A percentile compares a stretch with the other conserved stretches of the same genome.
phyloP scores from a whole-genome alignment of 2,329 filamentous ascomycete species.

The Pestalotiopsis sp. region DNA sequence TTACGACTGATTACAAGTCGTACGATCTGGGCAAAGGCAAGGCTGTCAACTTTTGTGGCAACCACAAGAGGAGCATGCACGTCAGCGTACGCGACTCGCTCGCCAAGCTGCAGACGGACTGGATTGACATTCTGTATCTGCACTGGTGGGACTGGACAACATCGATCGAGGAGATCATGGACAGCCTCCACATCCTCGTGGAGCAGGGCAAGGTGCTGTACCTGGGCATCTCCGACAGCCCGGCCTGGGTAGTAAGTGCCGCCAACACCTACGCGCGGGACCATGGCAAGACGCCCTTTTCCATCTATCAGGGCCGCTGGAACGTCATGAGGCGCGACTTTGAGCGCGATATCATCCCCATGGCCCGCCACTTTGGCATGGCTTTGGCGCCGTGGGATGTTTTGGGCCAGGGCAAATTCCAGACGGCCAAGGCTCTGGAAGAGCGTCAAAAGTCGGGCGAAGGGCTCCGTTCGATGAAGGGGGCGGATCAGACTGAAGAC shows the following conservation, averaged over 20 bases:
- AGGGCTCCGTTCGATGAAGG: constrained; percentile 32
- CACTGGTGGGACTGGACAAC: constrained; percentile 49
- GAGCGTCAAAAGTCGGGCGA: constrained; percentile 33
- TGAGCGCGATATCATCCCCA: constrained; percentile 46
- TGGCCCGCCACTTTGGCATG: constrained; percentile 46
- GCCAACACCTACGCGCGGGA: constrained; percentile 41
- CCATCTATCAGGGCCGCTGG: constrained; percentile 44
- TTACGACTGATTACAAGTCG: constrained; percentile 49
- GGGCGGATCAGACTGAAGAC: constrained; percentile 44
- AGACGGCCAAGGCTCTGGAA: constrained; percentile 30
- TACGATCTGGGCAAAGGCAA: constrained; percentile 37
- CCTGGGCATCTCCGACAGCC: constrained; percentile 42
- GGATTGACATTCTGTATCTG: constrained; percentile 47
- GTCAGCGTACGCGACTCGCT: constrained; percentile 54
- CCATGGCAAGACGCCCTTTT: constrained; percentile 39
- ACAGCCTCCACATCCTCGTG: constrained; percentile 43
- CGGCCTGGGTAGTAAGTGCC: constrained; percentile 41
- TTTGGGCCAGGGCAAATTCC: constrained; percentile 51
- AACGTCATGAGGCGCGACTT: constrained; percentile 36
- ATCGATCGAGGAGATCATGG: constrained; percentile 45
- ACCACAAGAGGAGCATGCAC: constrained; percentile 61
- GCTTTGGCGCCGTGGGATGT: constrained; percentile 62
- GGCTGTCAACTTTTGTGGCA: constrained; percentile 54
- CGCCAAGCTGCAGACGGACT: constrained; percentile 63
- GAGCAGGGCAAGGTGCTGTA: constrained; percentile 44